These are phyloP conservation scores for Picea abies DNA, from an alignment of 83 land plant genomes.

Conservation along the genomic window DNA sequence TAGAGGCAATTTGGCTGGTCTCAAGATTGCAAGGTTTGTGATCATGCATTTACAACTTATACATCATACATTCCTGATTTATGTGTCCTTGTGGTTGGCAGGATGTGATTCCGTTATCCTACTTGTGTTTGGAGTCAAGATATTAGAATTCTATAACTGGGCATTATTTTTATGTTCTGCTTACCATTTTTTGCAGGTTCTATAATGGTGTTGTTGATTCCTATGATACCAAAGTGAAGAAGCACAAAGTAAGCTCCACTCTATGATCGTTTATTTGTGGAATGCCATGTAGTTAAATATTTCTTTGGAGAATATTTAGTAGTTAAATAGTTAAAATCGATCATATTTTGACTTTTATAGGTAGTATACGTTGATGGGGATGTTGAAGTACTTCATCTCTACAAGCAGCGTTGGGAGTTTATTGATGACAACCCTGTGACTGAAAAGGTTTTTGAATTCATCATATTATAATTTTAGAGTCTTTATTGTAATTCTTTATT, in stretches of 20 bases:
- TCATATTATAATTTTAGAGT: background rate
- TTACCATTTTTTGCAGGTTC: background rate
- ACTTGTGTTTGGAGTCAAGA: too few species aligned
- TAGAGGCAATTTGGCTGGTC: too few species aligned
- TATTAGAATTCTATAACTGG: background rate
- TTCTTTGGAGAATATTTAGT: background rate
- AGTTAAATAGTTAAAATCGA: background rate
- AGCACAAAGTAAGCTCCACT: background rate
- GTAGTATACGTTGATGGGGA: constrained; percentile 6
- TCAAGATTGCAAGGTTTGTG: too few species aligned
- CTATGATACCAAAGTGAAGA: background rate
- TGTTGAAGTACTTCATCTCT: constrained; percentile 12
- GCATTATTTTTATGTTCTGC: background rate
- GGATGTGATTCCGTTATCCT: too few species aligned
- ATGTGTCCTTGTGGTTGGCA: too few species aligned
- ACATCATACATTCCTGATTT: too few species aligned
- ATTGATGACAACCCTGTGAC: background rate
- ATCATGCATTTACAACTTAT: too few species aligned
- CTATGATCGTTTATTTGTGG: background rate
- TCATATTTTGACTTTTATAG: background rate
- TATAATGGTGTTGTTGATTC: constrained; percentile 7
- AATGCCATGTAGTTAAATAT: background rate
- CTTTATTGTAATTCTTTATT: background rate
- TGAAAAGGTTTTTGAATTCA: background rate
- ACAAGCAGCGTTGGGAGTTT: background rate